Evolutionary conservation across 164 flowering plant genomes (phyloP), one percentile per base, ranked within the genome.

Genomic region (Dillenia turbinata): DNA sequence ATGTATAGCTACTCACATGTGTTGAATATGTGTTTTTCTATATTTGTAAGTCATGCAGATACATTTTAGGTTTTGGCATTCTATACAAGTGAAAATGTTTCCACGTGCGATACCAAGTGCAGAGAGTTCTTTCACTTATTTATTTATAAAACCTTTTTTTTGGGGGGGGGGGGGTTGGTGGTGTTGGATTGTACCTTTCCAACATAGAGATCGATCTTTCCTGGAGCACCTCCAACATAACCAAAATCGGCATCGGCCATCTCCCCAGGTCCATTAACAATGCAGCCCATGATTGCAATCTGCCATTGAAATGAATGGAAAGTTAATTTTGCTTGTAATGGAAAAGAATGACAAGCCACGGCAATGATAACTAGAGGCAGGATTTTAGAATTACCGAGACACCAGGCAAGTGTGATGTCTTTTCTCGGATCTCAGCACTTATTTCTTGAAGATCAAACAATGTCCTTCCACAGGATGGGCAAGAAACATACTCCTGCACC

Each of bases 231-330:
- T 59, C 97, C 98, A 26, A 94, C 98, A 62, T 94, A 94, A 0
- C 98, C 98, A 73, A 94, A 94, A 78, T 94, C 97, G 49, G 98
- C 98, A 81, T 94, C 98, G 52, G 97, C 98, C 98, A 94, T 94
- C 79, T 94, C 98, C 59, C 98, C 98, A 0, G 97, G 98, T 54
- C 98, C 98, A 71, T 94, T 94, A 43, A 94, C 98, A 45, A 90
- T 94, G 81, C 98, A 94, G 62, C 98, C 98, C 98, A 94, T 94
- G 70, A 94, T 94, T 44, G 98, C 98, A 66, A 94, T 94, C 98
- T 93, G 80, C 64, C 64, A 63, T 22, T 43, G 49, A 55, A 56
- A 49, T 59, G 11, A 22, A 17, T 33, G 44, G 16, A 52, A 61
- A 26, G n/a, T 44, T 49, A 17, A n/a, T 13, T 43, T 48, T 10